Percentiles rank a stretch among this genome's conserved stretches.
These are phyloP conservation scores for Intubia oerlemansii DNA, from an alignment of 2,329 filamentous ascomycete genomes.

Conservation along the genomic window DNA sequence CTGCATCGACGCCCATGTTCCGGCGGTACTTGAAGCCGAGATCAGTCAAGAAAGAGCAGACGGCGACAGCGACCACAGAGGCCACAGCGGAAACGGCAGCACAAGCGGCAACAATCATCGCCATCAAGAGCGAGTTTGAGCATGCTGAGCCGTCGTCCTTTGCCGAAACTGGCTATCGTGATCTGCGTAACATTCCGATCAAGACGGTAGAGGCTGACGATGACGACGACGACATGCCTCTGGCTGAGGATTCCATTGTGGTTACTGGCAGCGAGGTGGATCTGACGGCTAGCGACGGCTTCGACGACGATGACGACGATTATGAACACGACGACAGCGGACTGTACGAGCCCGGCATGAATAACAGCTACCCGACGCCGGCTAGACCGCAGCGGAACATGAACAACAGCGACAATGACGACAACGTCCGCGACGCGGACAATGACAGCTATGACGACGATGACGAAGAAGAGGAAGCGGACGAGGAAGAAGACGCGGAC, in stretches of 20 bases:
- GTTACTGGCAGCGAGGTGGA: conserved; percentile 1
- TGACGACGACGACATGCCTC: background rate
- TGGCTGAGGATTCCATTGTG: conserved; percentile 1
- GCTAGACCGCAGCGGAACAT: background rate
- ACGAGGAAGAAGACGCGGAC: conserved; percentile 9
- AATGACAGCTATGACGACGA: conserved; percentile 2
- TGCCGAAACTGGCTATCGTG: too few species aligned
- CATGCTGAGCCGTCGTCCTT: too few species aligned
- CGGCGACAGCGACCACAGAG: too few species aligned
- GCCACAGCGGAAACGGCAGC: too few species aligned
- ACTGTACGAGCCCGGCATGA: background rate
- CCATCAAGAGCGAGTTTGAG: too few species aligned
- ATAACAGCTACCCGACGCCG: background rate
- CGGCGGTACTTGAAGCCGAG: too few species aligned
- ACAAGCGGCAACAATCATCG: too few species aligned
- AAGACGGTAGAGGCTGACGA: background rate
- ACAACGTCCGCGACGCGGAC: conserved; percentile 1
- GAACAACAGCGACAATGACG: background rate
- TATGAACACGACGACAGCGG: conserved; percentile 3
- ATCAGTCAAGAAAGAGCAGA: too few species aligned
- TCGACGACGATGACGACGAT: background rate
- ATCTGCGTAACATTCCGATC: background rate
- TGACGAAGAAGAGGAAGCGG: conserved; percentile 6
- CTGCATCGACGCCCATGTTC: too few species aligned
- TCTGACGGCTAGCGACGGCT: background rate